These are phyloP conservation scores for Ceratobasidium papillatum DNA, from an alignment of 1,284 basidiomycete genomes.

Conservation along the genomic window DNA sequence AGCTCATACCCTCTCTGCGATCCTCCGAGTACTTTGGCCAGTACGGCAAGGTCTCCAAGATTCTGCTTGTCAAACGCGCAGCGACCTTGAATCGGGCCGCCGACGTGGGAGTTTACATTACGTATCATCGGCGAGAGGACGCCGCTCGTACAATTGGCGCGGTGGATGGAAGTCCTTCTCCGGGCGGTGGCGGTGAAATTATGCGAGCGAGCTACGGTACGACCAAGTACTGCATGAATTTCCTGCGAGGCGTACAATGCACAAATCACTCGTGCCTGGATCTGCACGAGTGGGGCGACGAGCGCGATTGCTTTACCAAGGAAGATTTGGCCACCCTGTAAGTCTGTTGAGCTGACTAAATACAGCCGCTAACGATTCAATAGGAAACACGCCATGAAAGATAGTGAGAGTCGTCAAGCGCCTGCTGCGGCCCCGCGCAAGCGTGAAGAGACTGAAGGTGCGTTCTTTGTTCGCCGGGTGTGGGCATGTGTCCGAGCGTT, in stretches of 20 bases:
- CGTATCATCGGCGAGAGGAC: slow-evolving; percentile 94
- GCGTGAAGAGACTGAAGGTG: slow-evolving; percentile 70
- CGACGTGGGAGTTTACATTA: slow-evolving; percentile 94
- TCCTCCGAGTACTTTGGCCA: slow-evolving; percentile 98
- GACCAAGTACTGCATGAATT: slow-evolving; percentile 97
- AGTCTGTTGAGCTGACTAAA: slow-evolving; percentile 51
- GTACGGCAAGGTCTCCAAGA: slow-evolving; percentile 97
- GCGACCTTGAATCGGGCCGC: slow-evolving; percentile 68
- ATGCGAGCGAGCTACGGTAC: slow-evolving; percentile 96
- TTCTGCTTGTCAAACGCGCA: slow-evolving; percentile 91
- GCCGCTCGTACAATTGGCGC: slow-evolving; percentile 92
- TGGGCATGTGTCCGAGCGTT: neutral
- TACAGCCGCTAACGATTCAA: slow-evolving; percentile 45
- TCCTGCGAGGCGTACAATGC: slow-evolving; percentile 88
- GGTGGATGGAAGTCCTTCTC: slow-evolving; percentile 89
- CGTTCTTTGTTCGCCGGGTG: slow-evolving; percentile 44
- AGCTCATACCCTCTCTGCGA: slow-evolving; percentile 94
- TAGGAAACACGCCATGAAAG: slow-evolving; percentile 89
- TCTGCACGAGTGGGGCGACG: slow-evolving; percentile 97
- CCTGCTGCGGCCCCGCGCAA: slow-evolving; percentile 55
- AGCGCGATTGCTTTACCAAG: slow-evolving; percentile 95
- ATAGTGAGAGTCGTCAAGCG: slow-evolving; percentile 70
- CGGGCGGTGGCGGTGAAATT: slow-evolving; percentile 78
- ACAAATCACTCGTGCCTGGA: slow-evolving; percentile 91
- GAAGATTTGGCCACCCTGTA: slow-evolving; percentile 90